A percentile compares a stretch with the other conserved stretches of the same genome.
Evolutionary conservation across 345 rosid genomes (phyloP).

Genomic region (Stellera chamaejasme): DNA sequence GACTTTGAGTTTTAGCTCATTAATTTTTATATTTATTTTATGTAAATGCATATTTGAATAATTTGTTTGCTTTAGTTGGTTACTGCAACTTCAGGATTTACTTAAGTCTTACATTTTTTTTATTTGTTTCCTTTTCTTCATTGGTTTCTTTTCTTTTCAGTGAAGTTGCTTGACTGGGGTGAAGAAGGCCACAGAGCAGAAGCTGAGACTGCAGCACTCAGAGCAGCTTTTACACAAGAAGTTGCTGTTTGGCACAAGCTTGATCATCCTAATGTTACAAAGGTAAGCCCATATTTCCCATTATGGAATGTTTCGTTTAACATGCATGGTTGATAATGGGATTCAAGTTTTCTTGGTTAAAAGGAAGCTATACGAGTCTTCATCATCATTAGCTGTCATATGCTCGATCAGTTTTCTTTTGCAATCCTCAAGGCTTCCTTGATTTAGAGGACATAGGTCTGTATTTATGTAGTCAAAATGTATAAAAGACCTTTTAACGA

Average conservation of each 20-base stretch:
- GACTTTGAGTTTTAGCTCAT: neutral
- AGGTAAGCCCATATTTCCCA: constrained; percentile 32
- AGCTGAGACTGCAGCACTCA: constrained; percentile 69
- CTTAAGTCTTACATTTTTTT: neutral
- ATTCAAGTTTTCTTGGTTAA: too few relatives aligned
- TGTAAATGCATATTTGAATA: neutral
- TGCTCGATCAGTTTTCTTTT: too few relatives aligned
- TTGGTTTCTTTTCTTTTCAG: constrained; percentile 27
- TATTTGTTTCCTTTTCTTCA: constrained; percentile 1
- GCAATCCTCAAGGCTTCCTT: too few relatives aligned
- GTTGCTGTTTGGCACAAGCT: constrained; percentile 99
- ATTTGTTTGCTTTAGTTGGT: constrained; percentile 8
- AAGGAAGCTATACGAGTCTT: too few relatives aligned
- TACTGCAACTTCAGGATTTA: constrained; percentile 9
- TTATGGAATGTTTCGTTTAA: neutral
- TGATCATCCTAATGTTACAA: constrained; percentile 95
- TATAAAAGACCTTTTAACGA: too few relatives aligned
- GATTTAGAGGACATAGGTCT: too few relatives aligned
- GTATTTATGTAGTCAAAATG: too few relatives aligned
- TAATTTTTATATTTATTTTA: too few relatives aligned
- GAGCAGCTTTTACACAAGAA: constrained; percentile 88
- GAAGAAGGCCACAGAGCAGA: constrained; percentile 97
- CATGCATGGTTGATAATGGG: neutral
- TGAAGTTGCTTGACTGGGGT: constrained; percentile 99
- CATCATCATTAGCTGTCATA: too few relatives aligned